Conservation (phyloP, 2,329 filamentous ascomycete genomes). For the Chrysoporthe cubensis region DNA sequence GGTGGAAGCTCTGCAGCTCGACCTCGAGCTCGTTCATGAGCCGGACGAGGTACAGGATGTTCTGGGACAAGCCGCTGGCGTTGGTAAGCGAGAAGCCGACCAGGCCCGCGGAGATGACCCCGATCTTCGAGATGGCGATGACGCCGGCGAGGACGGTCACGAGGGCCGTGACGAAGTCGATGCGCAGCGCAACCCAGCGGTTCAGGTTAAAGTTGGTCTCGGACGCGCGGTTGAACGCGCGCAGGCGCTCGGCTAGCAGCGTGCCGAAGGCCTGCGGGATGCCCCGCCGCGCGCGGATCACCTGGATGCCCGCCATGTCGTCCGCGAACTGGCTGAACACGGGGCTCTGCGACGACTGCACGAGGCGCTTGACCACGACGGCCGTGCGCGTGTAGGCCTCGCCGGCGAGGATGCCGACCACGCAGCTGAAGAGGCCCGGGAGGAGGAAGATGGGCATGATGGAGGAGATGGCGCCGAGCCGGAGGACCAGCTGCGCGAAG, state of each 20-base stretch:
- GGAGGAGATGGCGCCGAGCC: conserved; percentile 45
- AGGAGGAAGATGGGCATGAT: conserved; percentile 50
- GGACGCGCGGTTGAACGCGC: conserved; percentile 49
- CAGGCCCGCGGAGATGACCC: conserved; percentile 52
- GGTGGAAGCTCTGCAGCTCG: conserved; percentile 54
- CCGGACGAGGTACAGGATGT: conserved; percentile 56
- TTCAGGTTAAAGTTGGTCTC: conserved; percentile 60
- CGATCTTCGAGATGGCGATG: conserved; percentile 54
- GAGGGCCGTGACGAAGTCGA: conserved; percentile 58
- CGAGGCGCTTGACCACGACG: conserved; percentile 46
- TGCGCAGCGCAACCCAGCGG: conserved; percentile 59
- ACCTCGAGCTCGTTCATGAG: conserved; percentile 61
- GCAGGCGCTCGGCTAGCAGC: conserved; percentile 55
- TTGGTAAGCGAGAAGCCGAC: conserved; percentile 62
- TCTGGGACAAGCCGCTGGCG: conserved; percentile 56
- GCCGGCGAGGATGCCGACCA: conserved; percentile 44
- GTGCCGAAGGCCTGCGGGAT: conserved; percentile 53
- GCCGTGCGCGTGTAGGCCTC: conserved; percentile 52
- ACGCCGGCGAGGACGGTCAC: conserved; percentile 55
- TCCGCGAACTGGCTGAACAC: conserved; percentile 59
- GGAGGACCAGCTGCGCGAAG: conserved; percentile 39
- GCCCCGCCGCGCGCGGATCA: conserved; percentile 52
- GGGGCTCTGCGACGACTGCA: conserved; percentile 50
- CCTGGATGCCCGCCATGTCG: conserved; percentile 37
- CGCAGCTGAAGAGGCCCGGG: conserved; percentile 44